Base-by-base conservation (phyloP, 257 asterid genomes). In the Nyctanthes arbortristis region DNA sequence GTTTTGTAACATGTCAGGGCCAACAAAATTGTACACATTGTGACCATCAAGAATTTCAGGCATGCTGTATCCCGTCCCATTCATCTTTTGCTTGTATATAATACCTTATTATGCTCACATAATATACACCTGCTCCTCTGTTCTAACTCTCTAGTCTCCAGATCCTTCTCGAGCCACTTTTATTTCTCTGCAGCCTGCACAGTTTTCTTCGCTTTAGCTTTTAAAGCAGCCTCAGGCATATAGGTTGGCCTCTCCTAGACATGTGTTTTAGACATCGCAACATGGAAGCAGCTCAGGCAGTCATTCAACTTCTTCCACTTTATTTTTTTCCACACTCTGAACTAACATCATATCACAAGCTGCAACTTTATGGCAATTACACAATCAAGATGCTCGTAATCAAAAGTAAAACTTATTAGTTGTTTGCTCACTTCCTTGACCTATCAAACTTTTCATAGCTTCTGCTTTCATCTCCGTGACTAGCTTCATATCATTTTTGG, bases 51-150 rank as follows among this genome's bases (percentile, higher is more conserved):
- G 81, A 69, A 93, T 84, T 78, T 91, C 97, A 1, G 97, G 97
- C 80, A 90, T 84, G 25, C 72, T 49, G 47, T 93, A 96, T 70
- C 84, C 94, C n/a, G n/a, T 93, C 91, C 98, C 98, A 93, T 47
- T 89, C 96, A 18, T 87, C 92, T 25, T 86, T 10, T 12, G 96
- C 98, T 27, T 90, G 83, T 33, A 91, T 79, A 69, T 91, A 87
- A 70, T 81, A 78, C 87, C 91, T 93, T 57, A 67, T 93, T 88
- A 93, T 73, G 84, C 87, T 89, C 24, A 94, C 97, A 16, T 97
- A 93, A 80, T 93, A 91, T 5, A 93, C 97, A 79, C 98, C 98
- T 0, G 98, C 97, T 72, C 97, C 98, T 37, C 98, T 96, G 74
- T 91, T 93, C 79, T 91, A 97, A 60, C 89, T 76, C 84, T 93